These are phyloP conservation scores for Domatiomyces globalis DNA, from an alignment of 2,329 filamentous ascomycete genomes.

Conservation along the genomic window DNA sequence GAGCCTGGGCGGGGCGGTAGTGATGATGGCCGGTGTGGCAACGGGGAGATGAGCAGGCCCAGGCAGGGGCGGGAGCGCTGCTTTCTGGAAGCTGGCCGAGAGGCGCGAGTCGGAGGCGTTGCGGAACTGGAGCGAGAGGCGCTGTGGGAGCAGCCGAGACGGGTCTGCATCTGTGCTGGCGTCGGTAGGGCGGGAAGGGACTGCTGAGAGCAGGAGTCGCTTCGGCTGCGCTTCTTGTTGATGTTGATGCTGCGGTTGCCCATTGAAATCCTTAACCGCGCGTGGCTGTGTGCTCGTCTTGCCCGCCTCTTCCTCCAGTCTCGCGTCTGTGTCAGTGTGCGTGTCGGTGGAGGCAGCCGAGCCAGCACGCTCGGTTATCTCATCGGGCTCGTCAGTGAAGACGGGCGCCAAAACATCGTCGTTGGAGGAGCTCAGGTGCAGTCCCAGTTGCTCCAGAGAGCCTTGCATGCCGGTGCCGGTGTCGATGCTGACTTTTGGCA, in stretches of 20 bases:
- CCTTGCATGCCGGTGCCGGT: neutral
- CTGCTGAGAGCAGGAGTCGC: too few species aligned
- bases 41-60: conserved; percentile 28
- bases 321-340: neutral
- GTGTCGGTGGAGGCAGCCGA: neutral
- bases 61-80: conserved; percentile 24
- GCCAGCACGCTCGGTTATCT: conserved; percentile 1
- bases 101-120: conserved; percentile 90
- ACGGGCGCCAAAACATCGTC: conserved; percentile 10
- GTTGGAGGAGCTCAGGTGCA: conserved; percentile 11
- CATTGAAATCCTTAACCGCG: neutral
- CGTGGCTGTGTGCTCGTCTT: conserved; percentile 1
- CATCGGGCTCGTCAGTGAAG: conserved; percentile 8
- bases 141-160: conserved; percentile 27
- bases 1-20: conserved; percentile 66
- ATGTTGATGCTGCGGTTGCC: conserved; percentile 1
- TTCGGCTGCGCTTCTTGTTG: neutral
- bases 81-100: conserved; percentile 58
- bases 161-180: neutral
- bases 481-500: neutral
- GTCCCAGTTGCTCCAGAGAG: conserved; percentile 13
- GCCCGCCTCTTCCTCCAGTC: conserved; percentile 2
- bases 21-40: conserved; percentile 60
- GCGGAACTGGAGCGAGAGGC: conserved; percentile 62
- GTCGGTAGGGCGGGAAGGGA: neutral